Evolutionary conservation across 169 alveolate genomes (phyloP), one percentile per base, ranked within the genome.

Genomic region (Nephromyces sp.): DNA sequence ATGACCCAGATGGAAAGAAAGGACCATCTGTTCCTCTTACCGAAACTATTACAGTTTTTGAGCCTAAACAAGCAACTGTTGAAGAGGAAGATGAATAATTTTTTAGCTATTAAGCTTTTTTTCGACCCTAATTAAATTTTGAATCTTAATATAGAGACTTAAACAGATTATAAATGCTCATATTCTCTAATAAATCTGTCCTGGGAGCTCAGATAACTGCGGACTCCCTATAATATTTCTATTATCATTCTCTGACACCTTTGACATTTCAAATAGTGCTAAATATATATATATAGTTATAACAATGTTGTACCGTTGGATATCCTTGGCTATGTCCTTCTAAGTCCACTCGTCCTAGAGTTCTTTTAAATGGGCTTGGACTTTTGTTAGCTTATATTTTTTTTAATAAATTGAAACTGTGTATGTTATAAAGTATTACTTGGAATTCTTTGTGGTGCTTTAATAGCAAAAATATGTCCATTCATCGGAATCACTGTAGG

Each of bases 1-100:
- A 93, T 76, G 99, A 97, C 81, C 97, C 99, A 28, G 97, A 92
- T 74, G 98, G 99, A 67, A 93, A 93, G 80, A 80, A 84, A 64
- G 99, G 98, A 29, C 94, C 97, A 65, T 78, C 93, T 66, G 87
- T 89, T 66, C 92, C 94, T 70, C 78, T 97, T 78, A 99, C 99
- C 29, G 99, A 97, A 86, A 88, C 88, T 75, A 94, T 97, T 72
- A 87, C 94, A 76, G 97, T 97, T 82, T 87, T 88, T 77, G 99
- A 96, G 84, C 98, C 99, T 21, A 94, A 94, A 89, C 86, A 87
- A 33, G 93, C 86, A 21, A 8, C 74, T 0, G 72, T 67, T 29
- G 66, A 66, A 0, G 74, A n/a, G 8, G 73, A 15, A 51, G 21
- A 66, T 8, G 15, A 57, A 57, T 53, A 8, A 8, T 43, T n/a